Base-by-base conservation (phyloP, 305 asterid genomes). In the Petunia hybrid region DNA sequence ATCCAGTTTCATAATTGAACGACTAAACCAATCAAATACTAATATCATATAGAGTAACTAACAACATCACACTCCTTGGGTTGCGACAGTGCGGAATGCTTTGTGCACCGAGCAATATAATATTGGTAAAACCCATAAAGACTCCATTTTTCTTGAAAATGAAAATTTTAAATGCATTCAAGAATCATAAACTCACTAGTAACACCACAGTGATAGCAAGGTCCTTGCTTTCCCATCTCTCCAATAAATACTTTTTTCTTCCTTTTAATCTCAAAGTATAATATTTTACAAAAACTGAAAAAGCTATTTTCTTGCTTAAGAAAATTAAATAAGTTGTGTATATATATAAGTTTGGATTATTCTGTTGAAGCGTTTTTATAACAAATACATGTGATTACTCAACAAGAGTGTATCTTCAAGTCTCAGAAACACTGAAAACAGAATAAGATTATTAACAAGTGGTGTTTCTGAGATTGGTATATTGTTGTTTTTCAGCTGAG, bases 161-260 rank as follows among this genome's bases (percentile, higher is more conserved):
- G 7, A 10, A 60, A 77, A 45, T 31, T n/a, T 53, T n/a, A 22
- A 65, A 48, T n/a, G 65, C 56, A 75, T 78, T 74, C 60, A 80
- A 71, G 83, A 77, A 62, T 77, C 59, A 73, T 82, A 84, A 89
- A 90, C 99, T 93, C 99, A 96, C 99, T 94, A 89, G 99, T 92
- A 87, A 94, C 98, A 91, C 99, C 98, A 94, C 98, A 96, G 97
- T 96, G 99, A 89, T 90, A 92, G 97, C 99, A 96, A 91, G 98
- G 99, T 82, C 98, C 99, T 83, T 93, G 97, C 98, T 96, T 96
- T 91, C 99, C 99, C 99, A 95, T 95, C 69, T 85, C 85, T 73
- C 62, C 63, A 73, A 67, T 77, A 64, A 76, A 80, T 78, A 69
- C 82, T 65, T 66, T 76, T 85, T 84, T 83, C 80, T 75, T 78